A percentile compares a stretch with the other conserved stretches of the same genome.
Evolutionary conservation across 495 filamentous ascomycete genomes (phyloP).

Genomic region (Talaromyces trachyspermus): DNA sequence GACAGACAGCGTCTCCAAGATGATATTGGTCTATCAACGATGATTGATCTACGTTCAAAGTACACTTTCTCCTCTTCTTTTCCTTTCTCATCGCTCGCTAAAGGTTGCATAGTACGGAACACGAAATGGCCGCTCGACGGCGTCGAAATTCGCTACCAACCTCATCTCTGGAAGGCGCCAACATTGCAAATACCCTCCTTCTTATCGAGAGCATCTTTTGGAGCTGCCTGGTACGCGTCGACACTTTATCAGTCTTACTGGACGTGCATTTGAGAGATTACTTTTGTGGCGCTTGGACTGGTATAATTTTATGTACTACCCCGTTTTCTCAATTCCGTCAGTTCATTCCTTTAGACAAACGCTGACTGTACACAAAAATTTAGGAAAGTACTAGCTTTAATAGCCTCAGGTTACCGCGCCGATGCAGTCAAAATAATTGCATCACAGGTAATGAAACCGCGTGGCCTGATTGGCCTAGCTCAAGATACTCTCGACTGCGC

Average conservation of each 20-base stretch:
- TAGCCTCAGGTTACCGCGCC: constrained; percentile 56
- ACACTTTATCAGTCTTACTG: constrained; percentile 61
- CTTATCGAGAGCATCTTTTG: constrained; percentile 33
- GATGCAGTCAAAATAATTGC: constrained; percentile 62
- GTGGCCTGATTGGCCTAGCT: constrained; percentile 60
- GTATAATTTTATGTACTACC: constrained; percentile 51
- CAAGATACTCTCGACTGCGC: constrained; percentile 58
- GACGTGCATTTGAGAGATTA: constrained; percentile 59
- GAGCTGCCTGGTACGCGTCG: constrained; percentile 56
- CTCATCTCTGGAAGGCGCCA: constrained; percentile 27
- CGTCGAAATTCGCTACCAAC: constrained; percentile 26
- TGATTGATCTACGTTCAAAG: constrained; percentile 74
- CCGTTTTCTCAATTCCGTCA: constrained; percentile 4
- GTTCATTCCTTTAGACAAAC: neutral
- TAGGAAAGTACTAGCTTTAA: constrained; percentile 53
- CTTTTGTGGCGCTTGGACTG: constrained; percentile 62
- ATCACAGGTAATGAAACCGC: constrained; percentile 57
- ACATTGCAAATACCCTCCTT: constrained; percentile 26
- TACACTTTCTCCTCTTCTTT: constrained; percentile 23
- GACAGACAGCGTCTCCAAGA: constrained; percentile 55
- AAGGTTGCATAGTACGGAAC: constrained; percentile 53
- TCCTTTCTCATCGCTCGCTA: constrained; percentile 5
- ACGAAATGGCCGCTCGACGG: constrained; percentile 59
- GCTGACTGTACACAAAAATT: too few species aligned
- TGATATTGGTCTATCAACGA: constrained; percentile 56